Percentiles rank a stretch among this genome's conserved stretches.
These are phyloP conservation scores for Logfia minima DNA, from an alignment of 129 eudicot species.

Conservation along the genomic window DNA sequence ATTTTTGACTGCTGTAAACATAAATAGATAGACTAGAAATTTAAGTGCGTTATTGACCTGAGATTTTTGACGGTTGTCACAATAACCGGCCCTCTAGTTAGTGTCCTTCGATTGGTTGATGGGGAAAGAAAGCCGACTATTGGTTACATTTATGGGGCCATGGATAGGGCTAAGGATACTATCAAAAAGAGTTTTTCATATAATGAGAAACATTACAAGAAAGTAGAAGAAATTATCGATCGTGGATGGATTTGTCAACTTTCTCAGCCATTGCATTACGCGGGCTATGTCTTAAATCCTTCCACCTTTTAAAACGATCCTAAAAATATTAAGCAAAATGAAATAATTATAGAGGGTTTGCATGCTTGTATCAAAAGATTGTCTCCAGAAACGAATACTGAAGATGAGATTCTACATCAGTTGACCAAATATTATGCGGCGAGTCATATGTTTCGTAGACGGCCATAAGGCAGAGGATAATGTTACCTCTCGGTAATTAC, in stretches of 20 bases:
- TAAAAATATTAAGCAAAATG: background rate
- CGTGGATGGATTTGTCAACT: background rate
- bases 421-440: too few species aligned
- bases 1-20: too few species aligned
- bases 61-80: too few species aligned
- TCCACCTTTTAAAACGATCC: too few species aligned
- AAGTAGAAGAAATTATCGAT: background rate
- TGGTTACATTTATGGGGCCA: background rate
- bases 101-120: background rate
- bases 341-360: background rate
- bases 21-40: too few species aligned
- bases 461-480: slow-evolving; percentile 17
- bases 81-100: background rate
- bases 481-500: slow-evolving; percentile 15
- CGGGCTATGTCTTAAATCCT: background rate
- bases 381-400: background rate
- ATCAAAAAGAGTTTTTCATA: background rate
- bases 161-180: background rate
- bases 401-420: too few species aligned
- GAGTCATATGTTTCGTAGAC: background rate
- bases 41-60: too few species aligned
- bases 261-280: background rate
- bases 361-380: background rate
- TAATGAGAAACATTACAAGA: background rate
- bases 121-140: background rate